Evolutionary conservation across 2,329 filamentous ascomycete species (phyloP), one percentile per base, ranked within the genome.

Genomic region (Nemania diffusa): DNA sequence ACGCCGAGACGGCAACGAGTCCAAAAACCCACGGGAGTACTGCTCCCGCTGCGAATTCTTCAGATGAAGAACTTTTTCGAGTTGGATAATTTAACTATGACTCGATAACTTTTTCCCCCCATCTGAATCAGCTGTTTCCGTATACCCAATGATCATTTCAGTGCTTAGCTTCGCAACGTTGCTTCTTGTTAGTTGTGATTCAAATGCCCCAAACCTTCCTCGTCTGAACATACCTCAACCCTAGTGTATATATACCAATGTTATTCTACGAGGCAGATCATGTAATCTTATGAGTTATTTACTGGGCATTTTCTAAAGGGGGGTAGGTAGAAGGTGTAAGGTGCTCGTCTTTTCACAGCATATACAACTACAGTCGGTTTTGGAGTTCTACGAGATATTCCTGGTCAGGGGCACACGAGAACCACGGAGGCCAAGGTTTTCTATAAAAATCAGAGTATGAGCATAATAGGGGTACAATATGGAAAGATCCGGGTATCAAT

Each of bases 51-150:
- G 24, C 55, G 8, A 42, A 24, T 22, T 63, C 55, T 7, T 70
- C 68, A 17, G 68, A 70, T 22, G 68, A 70, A 37, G 66, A 70
- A 11, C 60, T 70, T n/a, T 69, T 70, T 48, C 57, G 61, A 34
- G 46, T 55, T 24, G 27, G 20, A 26, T 65, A 32, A 61, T 9
- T 24, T 58, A 29, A 50, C 20, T 59, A 15, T 5, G 46, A 51
- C 32, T 37, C 17, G 9, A 52, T 22, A n/a, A 20, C 11, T 55
- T 55, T 29, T 24, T 5, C 32, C 56, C 64, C 37, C 20, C 27
- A 56, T n/a, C 50, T 42, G 17, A 57, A 24, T 17, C 2, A 60
- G 32, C 40, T 37, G 57, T 13, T 62, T 59, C 7, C 58, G 32
- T 48, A 68, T 65, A 68, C 58, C 62, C 58, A 52, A 57, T 61